These are phyloP conservation scores for Yamadazyma triangularis DNA, from an alignment of 1,139 yeast genomes.

Conservation along the genomic window DNA sequence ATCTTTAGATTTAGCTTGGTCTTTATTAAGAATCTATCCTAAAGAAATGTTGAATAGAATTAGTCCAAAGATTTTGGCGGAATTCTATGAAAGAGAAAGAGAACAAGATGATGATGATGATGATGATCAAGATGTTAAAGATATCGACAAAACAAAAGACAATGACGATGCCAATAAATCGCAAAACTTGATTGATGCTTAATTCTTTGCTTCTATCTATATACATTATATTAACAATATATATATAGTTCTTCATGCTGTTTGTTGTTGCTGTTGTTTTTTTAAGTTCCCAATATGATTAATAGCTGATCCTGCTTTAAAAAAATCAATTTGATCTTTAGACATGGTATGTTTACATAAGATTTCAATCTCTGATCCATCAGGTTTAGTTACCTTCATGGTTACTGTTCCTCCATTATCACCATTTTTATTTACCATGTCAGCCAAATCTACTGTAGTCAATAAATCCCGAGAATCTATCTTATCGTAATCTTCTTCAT, in stretches of 20 bases:
- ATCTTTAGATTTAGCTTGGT: constrained; percentile 97
- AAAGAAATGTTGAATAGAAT: constrained; percentile 98
- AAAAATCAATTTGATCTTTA: constrained; percentile 89
- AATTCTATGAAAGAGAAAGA: constrained; percentile 89
- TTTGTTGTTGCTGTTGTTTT: constrained; percentile 12
- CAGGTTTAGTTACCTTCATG: constrained; percentile 68
- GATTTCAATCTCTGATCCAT: constrained; percentile 68
- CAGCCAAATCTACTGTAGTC: constrained; percentile 72
- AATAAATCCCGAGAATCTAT: constrained; percentile 73
- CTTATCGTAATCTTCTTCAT: constrained; percentile 83
- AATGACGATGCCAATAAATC: constrained; percentile 29
- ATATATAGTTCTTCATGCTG: not conserved
- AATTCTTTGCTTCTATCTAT: constrained; percentile 4
- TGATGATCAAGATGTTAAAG: too few species aligned
- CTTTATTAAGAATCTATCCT: constrained; percentile 95
- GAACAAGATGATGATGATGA: constrained; percentile 49
- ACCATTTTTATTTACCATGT: constrained; percentile 77
- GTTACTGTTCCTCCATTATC: constrained; percentile 78
- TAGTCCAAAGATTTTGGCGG: constrained; percentile 92
- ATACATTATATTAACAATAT: not conserved
- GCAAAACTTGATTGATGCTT: constrained; percentile 52
- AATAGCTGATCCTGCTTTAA: constrained; percentile 96
- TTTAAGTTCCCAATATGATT: constrained; percentile 77
- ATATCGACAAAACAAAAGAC: too few species aligned
- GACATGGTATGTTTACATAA: constrained; percentile 93